Evolutionary conservation across 306 rosid genomes (phyloP).

Genomic region (Sphenostylis stenocarpa): DNA sequence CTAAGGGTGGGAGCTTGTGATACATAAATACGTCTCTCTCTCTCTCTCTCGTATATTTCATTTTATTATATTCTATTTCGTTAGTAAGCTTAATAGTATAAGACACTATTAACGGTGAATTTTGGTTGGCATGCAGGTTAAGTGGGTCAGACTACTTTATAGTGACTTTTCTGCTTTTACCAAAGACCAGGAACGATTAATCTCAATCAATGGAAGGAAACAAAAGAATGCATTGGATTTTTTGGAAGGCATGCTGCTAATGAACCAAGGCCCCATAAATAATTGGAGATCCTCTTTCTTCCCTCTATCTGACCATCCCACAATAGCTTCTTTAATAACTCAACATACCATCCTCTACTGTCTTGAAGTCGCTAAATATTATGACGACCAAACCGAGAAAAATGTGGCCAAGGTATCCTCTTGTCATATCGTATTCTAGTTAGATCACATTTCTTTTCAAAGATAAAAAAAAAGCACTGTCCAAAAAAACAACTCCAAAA

Average conservation of each 20-base stretch:
- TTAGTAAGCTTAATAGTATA: conserved; percentile 19
- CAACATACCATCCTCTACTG: conserved; percentile 61
- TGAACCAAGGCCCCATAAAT: conserved; percentile 70
- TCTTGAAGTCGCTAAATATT: conserved; percentile 72
- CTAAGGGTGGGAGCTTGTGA: background rate
- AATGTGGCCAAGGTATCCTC: conserved; percentile 52
- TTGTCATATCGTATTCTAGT: background rate
- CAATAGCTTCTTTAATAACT: conserved; percentile 53
- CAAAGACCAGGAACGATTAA: conserved; percentile 50
- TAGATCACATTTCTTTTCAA: background rate
- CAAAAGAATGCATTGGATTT: conserved; percentile 57
- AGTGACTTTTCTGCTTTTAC: conserved; percentile 58
- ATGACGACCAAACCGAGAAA: conserved; percentile 48
- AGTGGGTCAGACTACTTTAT: conserved; percentile 76
- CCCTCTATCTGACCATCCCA: conserved; percentile 65
- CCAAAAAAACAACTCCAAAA: no score
- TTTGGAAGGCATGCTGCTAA: conserved; percentile 71
- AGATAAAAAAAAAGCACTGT: background rate
- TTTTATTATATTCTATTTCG: conserved; percentile 6
- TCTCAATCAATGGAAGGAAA: conserved; percentile 54
- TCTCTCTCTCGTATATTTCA: background rate
- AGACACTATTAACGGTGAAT: background rate
- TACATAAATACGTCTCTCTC: background rate
- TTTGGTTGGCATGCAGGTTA: conserved; percentile 61
- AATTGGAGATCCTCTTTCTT: conserved; percentile 97